Evolutionary conservation across 176 grass and related monocot species (phyloP).

Genomic region (Juncus inflexus): DNA sequence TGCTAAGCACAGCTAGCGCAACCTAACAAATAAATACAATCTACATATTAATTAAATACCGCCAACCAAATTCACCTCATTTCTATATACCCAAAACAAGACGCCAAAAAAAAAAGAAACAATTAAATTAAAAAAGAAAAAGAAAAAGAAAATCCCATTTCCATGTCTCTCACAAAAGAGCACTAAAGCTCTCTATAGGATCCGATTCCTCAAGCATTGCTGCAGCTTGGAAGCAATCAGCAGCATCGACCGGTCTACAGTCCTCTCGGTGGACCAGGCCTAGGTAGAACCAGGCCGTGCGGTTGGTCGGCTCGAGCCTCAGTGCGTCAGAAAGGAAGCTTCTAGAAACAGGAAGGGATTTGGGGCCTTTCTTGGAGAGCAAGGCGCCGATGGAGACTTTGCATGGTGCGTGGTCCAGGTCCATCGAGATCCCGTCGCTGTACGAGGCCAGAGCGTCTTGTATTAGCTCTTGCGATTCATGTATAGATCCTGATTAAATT

Average conservation of each 20-base stretch:
- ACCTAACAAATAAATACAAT: conserved; percentile 27
- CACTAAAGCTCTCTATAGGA: conserved; percentile 77
- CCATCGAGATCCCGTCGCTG: conserved; percentile 54
- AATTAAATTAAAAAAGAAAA: conserved; percentile 5
- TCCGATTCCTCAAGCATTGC: conserved; percentile 79
- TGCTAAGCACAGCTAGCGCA: conserved; percentile 10
- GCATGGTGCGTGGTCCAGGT: conserved; percentile 66
- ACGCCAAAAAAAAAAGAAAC: not conserved
- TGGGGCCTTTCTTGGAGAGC: conserved; percentile 54
- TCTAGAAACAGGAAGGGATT: conserved; percentile 63
- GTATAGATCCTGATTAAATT: conserved; percentile 46
- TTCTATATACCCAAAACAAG: conserved; percentile 36
- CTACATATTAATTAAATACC: not conserved
- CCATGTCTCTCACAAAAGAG: conserved; percentile 33
- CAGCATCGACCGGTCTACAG: conserved; percentile 62
- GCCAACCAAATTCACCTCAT: conserved; percentile 12
- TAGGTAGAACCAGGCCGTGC: conserved; percentile 81
- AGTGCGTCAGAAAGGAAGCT: conserved; percentile 88
- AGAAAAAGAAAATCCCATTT: conserved; percentile 2
- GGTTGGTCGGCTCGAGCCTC: conserved; percentile 70
- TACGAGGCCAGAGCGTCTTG: conserved; percentile 52
- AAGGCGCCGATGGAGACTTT: conserved; percentile 75
- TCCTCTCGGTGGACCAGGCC: conserved; percentile 83
- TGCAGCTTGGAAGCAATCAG: conserved; percentile 88
- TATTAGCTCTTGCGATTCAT: conserved; percentile 42